These are phyloP conservation scores for Xylaria digitata DNA, from an alignment of 2,329 filamentous ascomycete species.

Conservation along the genomic window DNA sequence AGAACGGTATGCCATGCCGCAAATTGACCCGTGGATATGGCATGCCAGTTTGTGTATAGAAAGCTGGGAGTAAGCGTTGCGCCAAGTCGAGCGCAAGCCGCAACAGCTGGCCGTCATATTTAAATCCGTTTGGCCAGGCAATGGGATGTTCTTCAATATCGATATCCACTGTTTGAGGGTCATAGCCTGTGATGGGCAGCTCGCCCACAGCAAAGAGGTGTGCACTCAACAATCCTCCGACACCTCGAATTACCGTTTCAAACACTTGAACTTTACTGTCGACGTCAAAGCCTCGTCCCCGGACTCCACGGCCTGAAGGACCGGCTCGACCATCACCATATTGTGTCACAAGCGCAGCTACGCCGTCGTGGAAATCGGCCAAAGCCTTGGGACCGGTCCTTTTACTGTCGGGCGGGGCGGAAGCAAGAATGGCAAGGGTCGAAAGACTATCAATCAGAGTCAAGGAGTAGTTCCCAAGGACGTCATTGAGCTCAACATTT, in stretches of 20 bases:
- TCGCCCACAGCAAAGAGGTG: slow-evolving; percentile 94
- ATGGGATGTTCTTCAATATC: slow-evolving; percentile 66
- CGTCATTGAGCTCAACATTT: slow-evolving; percentile 91
- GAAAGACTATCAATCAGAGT: slow-evolving; percentile 96
- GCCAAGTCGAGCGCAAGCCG: slow-evolving; percentile 89
- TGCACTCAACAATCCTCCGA: slow-evolving; percentile 90
- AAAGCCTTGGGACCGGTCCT: slow-evolving; percentile 71
- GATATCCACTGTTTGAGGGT: slow-evolving; percentile 60
- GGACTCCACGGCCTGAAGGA: slow-evolving; percentile 73
- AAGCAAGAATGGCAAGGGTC: slow-evolving; percentile 91
- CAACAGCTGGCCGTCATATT: slow-evolving; percentile 89
- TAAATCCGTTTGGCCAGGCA: slow-evolving; percentile 78
- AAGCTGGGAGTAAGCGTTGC: slow-evolving; percentile 86
- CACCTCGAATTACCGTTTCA: slow-evolving; percentile 93
- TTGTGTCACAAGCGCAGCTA: slow-evolving; percentile 78
- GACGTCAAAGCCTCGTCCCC: slow-evolving; percentile 86
- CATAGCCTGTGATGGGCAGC: slow-evolving; percentile 84
- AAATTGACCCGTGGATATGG: slow-evolving; percentile 96
- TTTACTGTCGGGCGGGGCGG: slow-evolving; percentile 68
- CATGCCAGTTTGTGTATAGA: slow-evolving; percentile 89
- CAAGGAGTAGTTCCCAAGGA: slow-evolving; percentile 95
- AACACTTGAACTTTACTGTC: slow-evolving; percentile 99
- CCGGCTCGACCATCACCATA: slow-evolving; percentile 87
- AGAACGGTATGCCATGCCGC: slow-evolving; percentile 90
- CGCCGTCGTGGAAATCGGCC: slow-evolving; percentile 81